Percentiles rank a stretch among this genome's conserved stretches.
These are phyloP conservation scores for Pleurotus ostreatus DNA, from an alignment of 768 basidiomycete species.

Conservation along the genomic window DNA sequence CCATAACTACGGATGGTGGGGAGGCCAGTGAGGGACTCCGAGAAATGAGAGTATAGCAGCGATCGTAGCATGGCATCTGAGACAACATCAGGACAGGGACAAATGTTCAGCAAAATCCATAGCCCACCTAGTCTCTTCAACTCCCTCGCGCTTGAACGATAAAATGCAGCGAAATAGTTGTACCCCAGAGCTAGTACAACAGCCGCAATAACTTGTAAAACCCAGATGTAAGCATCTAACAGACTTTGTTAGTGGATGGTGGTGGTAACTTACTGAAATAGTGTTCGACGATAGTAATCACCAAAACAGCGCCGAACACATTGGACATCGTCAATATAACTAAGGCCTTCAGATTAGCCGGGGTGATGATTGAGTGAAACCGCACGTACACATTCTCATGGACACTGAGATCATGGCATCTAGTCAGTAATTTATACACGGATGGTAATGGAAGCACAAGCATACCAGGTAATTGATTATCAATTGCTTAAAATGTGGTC, in stretches of 20 bases:
- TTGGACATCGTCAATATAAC: constrained; percentile 48
- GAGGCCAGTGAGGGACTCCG: constrained; percentile 68
- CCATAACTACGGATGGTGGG: constrained; percentile 74
- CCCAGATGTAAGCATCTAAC: not conserved
- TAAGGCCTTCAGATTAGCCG: constrained; percentile 14
- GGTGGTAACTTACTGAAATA: constrained; percentile 48
- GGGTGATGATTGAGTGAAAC: too few species aligned
- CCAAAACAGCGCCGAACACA: constrained; percentile 47
- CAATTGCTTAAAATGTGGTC: constrained; percentile 36
- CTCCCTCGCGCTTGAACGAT: constrained; percentile 73
- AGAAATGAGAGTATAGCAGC: constrained; percentile 72
- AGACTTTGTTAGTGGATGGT: not conserved
- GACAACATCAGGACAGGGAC: not conserved
- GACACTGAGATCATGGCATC: constrained; percentile 34
- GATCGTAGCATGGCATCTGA: constrained; percentile 71
- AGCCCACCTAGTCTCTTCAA: constrained; percentile 47
- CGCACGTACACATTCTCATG: constrained; percentile 49
- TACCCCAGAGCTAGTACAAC: constrained; percentile 56
- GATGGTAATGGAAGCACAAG: constrained; percentile 8
- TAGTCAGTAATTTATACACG: too few species aligned
- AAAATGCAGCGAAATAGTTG: constrained; percentile 63
- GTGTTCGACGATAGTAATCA: constrained; percentile 55
- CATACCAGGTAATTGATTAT: constrained; percentile 57
- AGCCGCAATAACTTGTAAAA: constrained; percentile 44
- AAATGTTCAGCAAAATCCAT: not conserved